Percentiles rank a stretch among this genome's conserved stretches.
Conservation (phyloP, 805 yeast species). For the Ogataea nakhonphanomensis region DNA sequence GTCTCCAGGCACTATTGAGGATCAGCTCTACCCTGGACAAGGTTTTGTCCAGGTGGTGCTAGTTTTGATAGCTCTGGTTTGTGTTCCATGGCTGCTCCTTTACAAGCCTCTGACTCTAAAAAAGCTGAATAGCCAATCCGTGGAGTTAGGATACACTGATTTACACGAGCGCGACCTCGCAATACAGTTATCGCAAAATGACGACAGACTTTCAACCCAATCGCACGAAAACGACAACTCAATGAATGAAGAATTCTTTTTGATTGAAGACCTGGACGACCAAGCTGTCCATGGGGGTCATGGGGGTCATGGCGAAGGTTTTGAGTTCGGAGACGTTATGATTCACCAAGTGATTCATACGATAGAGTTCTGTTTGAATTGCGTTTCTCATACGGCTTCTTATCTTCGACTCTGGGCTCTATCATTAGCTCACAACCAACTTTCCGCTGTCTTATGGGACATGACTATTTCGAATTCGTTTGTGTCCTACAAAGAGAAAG, state of each 20-base stretch:
- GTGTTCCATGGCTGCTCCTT: conserved; percentile 72
- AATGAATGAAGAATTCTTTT: conserved; percentile 27
- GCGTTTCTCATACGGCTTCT: conserved; percentile 79
- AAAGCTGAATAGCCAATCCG: conserved; percentile 45
- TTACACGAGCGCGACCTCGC: conserved; percentile 34
- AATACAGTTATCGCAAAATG: conserved; percentile 25
- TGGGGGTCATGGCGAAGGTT: conserved; percentile 34
- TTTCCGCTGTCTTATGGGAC: conserved; percentile 69
- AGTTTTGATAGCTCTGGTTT: conserved; percentile 55
- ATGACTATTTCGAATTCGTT: conserved; percentile 70
- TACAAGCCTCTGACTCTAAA: conserved; percentile 53
- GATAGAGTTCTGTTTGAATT: conserved; percentile 73
- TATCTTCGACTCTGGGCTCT: conserved; percentile 77
- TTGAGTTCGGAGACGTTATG: conserved; percentile 62
- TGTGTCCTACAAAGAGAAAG: conserved; percentile 41
- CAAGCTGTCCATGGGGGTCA: conserved; percentile 9
- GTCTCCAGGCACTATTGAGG: conserved; percentile 67
- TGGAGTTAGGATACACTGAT: conserved; percentile 50
- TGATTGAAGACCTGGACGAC: conserved; percentile 30
- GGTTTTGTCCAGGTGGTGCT: conserved; percentile 56
- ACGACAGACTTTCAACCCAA: conserved; percentile 23
- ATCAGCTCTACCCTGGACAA: conserved; percentile 63
- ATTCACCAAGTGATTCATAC: conserved; percentile 80
- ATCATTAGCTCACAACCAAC: conserved; percentile 76
- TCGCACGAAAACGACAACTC: conserved; percentile 26